Percentiles rank a stretch among this genome's conserved stretches.
phyloP scores from a whole-genome alignment of 768 basidiomycete genomes.

The Leccinum boreale region DNA sequence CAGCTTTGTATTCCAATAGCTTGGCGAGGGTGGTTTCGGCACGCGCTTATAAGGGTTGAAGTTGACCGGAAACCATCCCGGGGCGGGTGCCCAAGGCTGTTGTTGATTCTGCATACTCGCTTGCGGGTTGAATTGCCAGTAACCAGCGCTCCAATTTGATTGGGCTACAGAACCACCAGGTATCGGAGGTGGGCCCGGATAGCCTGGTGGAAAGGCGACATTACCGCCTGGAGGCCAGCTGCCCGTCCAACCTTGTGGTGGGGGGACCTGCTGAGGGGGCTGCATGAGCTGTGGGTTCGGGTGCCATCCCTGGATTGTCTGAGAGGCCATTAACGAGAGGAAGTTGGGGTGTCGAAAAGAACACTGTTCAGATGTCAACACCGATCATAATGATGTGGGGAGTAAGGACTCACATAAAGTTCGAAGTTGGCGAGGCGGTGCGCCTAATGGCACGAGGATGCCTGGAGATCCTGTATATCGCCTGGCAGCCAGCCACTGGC shows the following conservation, averaged over 20 bases:
- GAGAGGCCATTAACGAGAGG: constrained; percentile 21
- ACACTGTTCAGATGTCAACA: constrained; percentile 7
- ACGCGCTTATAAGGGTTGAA: constrained; percentile 65
- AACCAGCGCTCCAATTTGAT: constrained; percentile 47
- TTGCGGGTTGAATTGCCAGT: constrained; percentile 50
- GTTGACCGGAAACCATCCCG: constrained; percentile 29
- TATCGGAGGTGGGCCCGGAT: constrained; percentile 51
- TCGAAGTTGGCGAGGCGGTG: not conserved
- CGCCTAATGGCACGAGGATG: not conserved
- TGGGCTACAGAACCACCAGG: constrained; percentile 48
- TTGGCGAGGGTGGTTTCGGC: constrained; percentile 58
- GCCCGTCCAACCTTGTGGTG: constrained; percentile 35
- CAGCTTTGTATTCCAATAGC: constrained; percentile 60
- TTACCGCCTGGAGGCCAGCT: constrained; percentile 34
- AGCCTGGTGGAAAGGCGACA: constrained; percentile 31
- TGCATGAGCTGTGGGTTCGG: constrained; percentile 35
- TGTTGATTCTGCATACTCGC: constrained; percentile 26
- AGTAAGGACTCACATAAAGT: constrained; percentile 1
- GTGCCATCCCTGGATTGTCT: constrained; percentile 28
- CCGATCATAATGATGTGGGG: not conserved
- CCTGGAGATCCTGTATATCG: constrained; percentile 1
- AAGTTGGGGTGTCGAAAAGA: not conserved
- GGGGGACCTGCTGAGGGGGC: constrained; percentile 16
- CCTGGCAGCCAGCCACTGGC: not conserved
- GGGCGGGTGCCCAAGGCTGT: constrained; percentile 32